Conservation (phyloP, 352 stramenopile species). For the Globisporangium lucens region DNA sequence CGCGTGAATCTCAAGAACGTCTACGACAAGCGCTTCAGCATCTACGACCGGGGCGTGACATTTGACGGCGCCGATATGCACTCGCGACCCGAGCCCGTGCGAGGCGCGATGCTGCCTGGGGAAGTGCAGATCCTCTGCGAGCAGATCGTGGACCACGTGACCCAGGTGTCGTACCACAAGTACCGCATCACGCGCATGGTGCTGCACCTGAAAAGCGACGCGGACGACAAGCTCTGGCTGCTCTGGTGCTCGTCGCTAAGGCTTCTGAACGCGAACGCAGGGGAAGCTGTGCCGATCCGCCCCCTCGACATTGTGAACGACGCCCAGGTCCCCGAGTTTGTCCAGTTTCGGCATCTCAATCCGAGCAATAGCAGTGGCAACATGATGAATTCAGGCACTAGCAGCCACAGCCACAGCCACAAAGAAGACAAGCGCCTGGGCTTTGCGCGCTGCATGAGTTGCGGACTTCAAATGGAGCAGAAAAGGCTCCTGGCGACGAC, state of each 20-base stretch:
- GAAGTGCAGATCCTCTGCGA: conserved; percentile 92
- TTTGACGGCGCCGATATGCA: conserved; percentile 93
- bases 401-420: neutral
- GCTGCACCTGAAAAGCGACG: conserved; percentile 95
- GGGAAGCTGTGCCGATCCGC: conserved; percentile 17
- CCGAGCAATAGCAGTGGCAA: neutral
- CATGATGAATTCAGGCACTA: neutral
- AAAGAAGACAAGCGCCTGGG: conserved; percentile 12
- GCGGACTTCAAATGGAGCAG: conserved; percentile 60
- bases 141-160: conserved; percentile 91
- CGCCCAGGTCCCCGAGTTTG: conserved; percentile 58
- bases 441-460: conserved; percentile 82
- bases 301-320: conserved; percentile 69
- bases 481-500: conserved; percentile 78
- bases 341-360: conserved; percentile 19
- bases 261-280: conserved; percentile 38
- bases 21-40: conserved; percentile 87
- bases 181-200: conserved; percentile 92
- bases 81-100: conserved; percentile 82
- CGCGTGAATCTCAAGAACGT: conserved; percentile 89
- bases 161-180: conserved; percentile 90
- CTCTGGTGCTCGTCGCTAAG: conserved; percentile 93
- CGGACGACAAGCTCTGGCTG: conserved; percentile 92
- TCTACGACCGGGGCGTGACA: conserved; percentile 94
- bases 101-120: conserved; percentile 86